Percentiles rank a stretch among this genome's conserved stretches.
Conservation (phyloP, 164 flowering plant genomes). For the Annona squamosa region DNA sequence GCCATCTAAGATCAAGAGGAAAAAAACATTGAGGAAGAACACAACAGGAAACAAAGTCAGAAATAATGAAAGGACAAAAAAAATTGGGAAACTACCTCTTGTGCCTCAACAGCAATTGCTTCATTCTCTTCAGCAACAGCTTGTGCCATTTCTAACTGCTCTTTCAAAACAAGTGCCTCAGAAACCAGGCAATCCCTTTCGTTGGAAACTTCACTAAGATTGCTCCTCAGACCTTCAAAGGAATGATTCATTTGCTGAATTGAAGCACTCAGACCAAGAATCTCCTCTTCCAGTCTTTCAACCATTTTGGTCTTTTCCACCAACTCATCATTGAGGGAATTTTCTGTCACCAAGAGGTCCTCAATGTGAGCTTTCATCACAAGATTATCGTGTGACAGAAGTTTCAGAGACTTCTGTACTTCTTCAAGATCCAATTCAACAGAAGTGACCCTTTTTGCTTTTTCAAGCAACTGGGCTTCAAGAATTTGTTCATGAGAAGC, state of each 20-base stretch:
- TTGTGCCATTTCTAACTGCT: conserved; percentile 49
- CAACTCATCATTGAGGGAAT: conserved; percentile 48
- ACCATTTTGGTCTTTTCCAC: conserved; percentile 27
- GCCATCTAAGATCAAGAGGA: conserved; percentile 40
- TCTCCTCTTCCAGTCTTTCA: conserved; percentile 56
- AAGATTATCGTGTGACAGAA: conserved; percentile 34
- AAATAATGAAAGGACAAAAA: not conserved
- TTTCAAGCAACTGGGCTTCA: conserved; percentile 55
- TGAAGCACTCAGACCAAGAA: conserved; percentile 40
- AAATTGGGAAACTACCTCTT: conserved; percentile 39
- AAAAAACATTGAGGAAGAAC: conserved; percentile 5
- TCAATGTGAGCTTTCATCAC: conserved; percentile 38
- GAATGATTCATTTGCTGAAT: conserved; percentile 36
- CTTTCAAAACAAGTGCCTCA: conserved; percentile 42
- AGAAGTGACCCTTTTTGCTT: conserved; percentile 29
- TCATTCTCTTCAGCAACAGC: conserved; percentile 64
- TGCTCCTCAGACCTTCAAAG: conserved; percentile 36
- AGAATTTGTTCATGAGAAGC: conserved; percentile 32
- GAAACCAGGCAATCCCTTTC: conserved; percentile 51
- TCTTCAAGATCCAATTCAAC: conserved; percentile 44
- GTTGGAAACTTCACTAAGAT: conserved; percentile 33
- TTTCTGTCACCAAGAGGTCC: conserved; percentile 32
- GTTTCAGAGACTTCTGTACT: conserved; percentile 25
- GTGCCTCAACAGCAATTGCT: conserved; percentile 67
- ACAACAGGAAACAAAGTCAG: conserved; percentile 5